A percentile compares a stretch with the other conserved stretches of the same genome.
phyloP scores from a whole-genome alignment of 805 yeast species.

The Teunomyces kruisii region DNA sequence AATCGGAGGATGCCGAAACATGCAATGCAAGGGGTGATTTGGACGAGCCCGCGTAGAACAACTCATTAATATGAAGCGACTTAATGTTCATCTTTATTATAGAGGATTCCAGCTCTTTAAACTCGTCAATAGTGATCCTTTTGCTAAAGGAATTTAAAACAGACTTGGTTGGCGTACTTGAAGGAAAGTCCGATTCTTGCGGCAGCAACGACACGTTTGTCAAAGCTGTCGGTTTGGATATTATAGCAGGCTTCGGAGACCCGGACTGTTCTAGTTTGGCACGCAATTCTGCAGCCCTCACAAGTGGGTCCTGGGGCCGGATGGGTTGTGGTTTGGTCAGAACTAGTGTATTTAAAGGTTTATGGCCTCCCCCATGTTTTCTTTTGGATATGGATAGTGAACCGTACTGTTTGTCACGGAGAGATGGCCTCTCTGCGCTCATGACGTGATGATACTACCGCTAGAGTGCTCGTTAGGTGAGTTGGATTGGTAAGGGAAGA shows the following conservation, averaged over 20 bases:
- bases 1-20: conserved; percentile 3
- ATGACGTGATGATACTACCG: not conserved
- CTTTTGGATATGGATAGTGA: conserved; percentile 3
- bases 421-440: conserved; percentile 5
- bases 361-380: conserved; percentile 8
- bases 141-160: not conserved
- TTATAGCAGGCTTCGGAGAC: not conserved
- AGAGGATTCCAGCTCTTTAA: not conserved
- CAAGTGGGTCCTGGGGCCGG: conserved; percentile 2
- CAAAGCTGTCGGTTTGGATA: not conserved
- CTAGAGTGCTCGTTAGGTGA: not conserved
- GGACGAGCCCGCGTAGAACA: not conserved
- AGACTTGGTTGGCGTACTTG: not conserved
- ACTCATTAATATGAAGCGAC: not conserved
- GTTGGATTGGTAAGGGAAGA: not conserved
- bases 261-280: not conserved
- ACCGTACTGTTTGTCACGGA: conserved; percentile 3
- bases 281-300: not conserved
- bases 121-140: conserved; percentile 1
- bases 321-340: not conserved
- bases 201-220: too few species aligned
- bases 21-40: not conserved
- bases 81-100: not conserved
- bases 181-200: not conserved
- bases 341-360: conserved; percentile 6